A percentile compares a stretch with the other conserved stretches of the same genome.
Evolutionary conservation across 495 filamentous ascomycete species (phyloP).

Genomic region (Hypoxylon fragiforme): DNA sequence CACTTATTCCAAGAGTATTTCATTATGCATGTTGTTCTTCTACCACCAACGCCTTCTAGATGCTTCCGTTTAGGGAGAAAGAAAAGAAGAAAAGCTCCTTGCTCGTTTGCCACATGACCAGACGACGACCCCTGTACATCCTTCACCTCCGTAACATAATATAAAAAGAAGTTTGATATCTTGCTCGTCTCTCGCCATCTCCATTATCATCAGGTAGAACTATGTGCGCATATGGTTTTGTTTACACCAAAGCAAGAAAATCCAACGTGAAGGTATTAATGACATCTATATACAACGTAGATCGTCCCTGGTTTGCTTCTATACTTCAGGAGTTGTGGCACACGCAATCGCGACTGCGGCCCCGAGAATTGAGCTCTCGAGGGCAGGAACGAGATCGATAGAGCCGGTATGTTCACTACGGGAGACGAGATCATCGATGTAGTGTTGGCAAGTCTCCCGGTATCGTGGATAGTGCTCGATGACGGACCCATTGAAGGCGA

Average conservation of each 20-base stretch:
- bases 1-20: too few relatives aligned
- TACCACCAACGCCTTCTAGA: neutral
- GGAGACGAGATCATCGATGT: slow-evolving; percentile 52
- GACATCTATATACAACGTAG: slow-evolving; percentile 13
- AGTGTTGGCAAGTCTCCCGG: slow-evolving; percentile 49
- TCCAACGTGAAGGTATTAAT: neutral
- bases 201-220: too few relatives aligned
- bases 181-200: too few relatives aligned
- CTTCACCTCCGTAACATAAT: too few relatives aligned
- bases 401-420: slow-evolving; percentile 35
- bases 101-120: too few relatives aligned
- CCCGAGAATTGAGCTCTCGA: slow-evolving; percentile 64
- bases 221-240: too few relatives aligned
- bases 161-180: too few relatives aligned
- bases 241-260: too few relatives aligned
- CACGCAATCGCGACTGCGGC: slow-evolving; percentile 63
- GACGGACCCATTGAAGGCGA: slow-evolving; percentile 67
- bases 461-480: slow-evolving; percentile 68
- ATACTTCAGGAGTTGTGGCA: slow-evolving; percentile 36
- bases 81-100: too few relatives aligned
- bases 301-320: neutral
- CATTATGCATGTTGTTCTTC: too few relatives aligned
- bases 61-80: too few relatives aligned
- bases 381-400: slow-evolving; percentile 57
- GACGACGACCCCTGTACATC: too few relatives aligned